Conservation (phyloP, 2,329 filamentous ascomycete genomes). For the Alternaria metachromatica region DNA sequence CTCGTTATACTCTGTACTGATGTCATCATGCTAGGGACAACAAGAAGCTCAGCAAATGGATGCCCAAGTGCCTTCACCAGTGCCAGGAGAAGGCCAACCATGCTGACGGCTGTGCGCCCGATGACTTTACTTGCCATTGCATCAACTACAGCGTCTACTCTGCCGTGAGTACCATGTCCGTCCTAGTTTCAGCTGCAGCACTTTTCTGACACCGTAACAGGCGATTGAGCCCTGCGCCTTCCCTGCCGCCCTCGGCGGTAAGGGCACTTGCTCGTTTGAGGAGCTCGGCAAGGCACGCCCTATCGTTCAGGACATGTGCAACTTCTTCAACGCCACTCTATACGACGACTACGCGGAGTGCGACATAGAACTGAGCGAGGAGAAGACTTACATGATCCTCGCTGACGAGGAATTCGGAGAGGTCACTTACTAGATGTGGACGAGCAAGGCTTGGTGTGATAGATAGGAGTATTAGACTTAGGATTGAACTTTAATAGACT, state of each 20-base stretch:
- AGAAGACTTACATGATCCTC: constrained; percentile 25
- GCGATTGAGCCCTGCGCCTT: constrained; percentile 28
- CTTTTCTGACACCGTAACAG: constrained; percentile 2
- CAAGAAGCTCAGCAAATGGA: constrained; percentile 16
- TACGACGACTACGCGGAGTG: constrained; percentile 24
- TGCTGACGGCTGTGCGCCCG: constrained; percentile 26
- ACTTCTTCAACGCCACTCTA: constrained; percentile 35
- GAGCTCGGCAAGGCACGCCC: constrained; percentile 23
- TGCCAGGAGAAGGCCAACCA: constrained; percentile 29
- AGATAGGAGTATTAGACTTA: not conserved
- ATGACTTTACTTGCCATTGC: constrained; percentile 35
- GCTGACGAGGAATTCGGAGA: constrained; percentile 11
- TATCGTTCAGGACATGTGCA: constrained; percentile 30
- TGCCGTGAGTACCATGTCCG: constrained; percentile 11
- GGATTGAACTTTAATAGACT: not conserved
- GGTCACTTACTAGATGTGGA: not conserved
- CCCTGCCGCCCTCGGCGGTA: constrained; percentile 13
- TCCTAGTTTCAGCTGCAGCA: not conserved
- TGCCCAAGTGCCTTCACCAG: constrained; percentile 19
- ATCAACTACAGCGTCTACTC: constrained; percentile 29
- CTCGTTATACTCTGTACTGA: not conserved
- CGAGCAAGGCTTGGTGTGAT: not conserved
- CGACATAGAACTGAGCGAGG: constrained; percentile 21
- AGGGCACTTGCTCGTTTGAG: constrained; percentile 18
- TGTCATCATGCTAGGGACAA: constrained; percentile 12